These are phyloP conservation scores for Rhodotorula kratochvilovae DNA, from an alignment of 768 basidiomycete species.

Conservation along the genomic window DNA sequence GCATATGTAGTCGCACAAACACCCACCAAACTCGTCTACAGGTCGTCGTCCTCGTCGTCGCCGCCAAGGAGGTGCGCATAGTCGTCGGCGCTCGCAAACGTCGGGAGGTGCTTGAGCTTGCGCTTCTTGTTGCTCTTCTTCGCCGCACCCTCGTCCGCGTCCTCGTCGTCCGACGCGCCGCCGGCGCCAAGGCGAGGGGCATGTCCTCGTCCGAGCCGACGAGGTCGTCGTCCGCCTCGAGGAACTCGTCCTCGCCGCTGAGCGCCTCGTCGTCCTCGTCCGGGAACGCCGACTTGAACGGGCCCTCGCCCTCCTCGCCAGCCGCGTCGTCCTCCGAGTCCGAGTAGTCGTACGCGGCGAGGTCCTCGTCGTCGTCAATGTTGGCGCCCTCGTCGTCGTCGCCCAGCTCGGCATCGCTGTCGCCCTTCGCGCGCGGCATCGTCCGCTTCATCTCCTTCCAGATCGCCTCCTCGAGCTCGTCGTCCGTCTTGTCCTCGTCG, in stretches of 20 bases:
- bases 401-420: slow-evolving; percentile 15
- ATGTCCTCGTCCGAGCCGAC: slow-evolving; percentile 35
- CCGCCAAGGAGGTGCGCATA: slow-evolving; percentile 40
- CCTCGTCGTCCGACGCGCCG: background rate
- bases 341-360: slow-evolving; percentile 27
- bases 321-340: slow-evolving; percentile 17
- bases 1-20: background rate
- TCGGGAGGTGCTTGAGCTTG: slow-evolving; percentile 42
- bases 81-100: slow-evolving; percentile 43
- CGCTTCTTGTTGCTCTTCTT: slow-evolving; percentile 34
- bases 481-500: slow-evolving; percentile 31
- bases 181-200: background rate
- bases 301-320: slow-evolving; percentile 3
- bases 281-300: slow-evolving; percentile 38
- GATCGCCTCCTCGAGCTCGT: slow-evolving; percentile 39
- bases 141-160: background rate
- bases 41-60: slow-evolving; percentile 36
- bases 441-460: slow-evolving; percentile 41
- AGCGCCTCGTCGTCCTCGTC: slow-evolving; percentile 27
- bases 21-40: background rate
- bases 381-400: background rate
- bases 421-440: slow-evolving; percentile 35
- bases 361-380: slow-evolving; percentile 32
- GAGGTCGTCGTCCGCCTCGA: slow-evolving; percentile 39
- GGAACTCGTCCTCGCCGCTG: slow-evolving; percentile 35